phyloP scores from a whole-genome alignment of 139 green algal genomes.

The Spirogloea muscicola region DNA sequence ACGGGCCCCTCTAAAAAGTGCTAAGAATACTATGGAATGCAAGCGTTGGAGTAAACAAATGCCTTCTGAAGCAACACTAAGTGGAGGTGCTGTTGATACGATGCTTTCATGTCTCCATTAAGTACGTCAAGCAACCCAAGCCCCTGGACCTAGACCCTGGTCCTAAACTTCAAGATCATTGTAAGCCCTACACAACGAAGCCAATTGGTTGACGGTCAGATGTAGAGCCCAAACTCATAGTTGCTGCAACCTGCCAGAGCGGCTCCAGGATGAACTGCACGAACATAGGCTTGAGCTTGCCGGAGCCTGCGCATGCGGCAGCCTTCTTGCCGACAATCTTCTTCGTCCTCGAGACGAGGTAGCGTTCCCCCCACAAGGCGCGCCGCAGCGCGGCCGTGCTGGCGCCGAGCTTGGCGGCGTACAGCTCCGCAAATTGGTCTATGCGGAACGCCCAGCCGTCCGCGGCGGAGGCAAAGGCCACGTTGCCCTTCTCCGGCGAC shows the following conservation, averaged over 20 bases:
- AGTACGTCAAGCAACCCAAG: too few relatives aligned
- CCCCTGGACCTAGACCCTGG: too few relatives aligned
- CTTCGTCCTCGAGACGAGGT: conserved; percentile 75
- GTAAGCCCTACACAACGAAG: too few relatives aligned
- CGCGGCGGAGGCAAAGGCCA: conserved; percentile 84
- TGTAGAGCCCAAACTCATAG: too few relatives aligned
- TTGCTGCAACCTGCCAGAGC: conserved; percentile 64
- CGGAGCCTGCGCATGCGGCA: background rate
- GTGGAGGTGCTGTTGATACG: too few relatives aligned
- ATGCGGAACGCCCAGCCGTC: conserved; percentile 92
- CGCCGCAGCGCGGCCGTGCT: conserved; percentile 53
- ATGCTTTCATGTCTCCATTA: too few relatives aligned
- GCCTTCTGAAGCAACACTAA: too few relatives aligned
- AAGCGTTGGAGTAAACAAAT: too few relatives aligned
- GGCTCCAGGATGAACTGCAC: conserved; percentile 82
- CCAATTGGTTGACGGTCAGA: too few relatives aligned
- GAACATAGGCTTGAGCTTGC: conserved; percentile 85
- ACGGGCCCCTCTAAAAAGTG: too few relatives aligned
- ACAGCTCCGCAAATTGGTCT: conserved; percentile 81
- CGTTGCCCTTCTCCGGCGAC: conserved; percentile 73
- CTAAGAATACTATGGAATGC: too few relatives aligned
- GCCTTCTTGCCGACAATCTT: conserved; percentile 77
- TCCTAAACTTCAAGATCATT: too few relatives aligned
- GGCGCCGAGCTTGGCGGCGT: conserved; percentile 72
- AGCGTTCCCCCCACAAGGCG: conserved; percentile 87